phyloP scores from a whole-genome alignment of 495 filamentous ascomycete genomes.

The Daldinia caldariorum region DNA sequence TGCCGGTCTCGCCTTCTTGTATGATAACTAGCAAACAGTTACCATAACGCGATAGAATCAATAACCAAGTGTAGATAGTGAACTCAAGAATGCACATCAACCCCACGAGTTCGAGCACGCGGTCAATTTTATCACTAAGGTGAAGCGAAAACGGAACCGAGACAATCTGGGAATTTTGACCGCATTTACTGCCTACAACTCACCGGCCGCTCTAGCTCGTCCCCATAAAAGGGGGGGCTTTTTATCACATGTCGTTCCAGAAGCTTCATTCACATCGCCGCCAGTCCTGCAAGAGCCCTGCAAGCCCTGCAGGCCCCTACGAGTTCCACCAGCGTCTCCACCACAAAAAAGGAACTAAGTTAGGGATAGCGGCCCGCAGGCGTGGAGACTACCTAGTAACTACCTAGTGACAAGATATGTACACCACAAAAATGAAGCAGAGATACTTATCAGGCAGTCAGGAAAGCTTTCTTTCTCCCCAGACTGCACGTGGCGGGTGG shows the following conservation, averaged over 20 bases:
- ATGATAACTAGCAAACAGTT: background rate
- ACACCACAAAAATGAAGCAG: background rate
- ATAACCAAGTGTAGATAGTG: background rate
- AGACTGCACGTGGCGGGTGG: conserved; percentile 5
- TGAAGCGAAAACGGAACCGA: conserved; percentile 2
- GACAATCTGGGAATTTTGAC: background rate
- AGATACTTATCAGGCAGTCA: background rate
- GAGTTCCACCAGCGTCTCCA: background rate
- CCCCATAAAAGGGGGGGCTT: conserved; percentile 2
- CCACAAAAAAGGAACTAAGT: background rate
- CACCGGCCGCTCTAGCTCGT: background rate
- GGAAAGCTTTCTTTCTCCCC: background rate
- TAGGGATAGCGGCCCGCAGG: background rate
- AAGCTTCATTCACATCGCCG: background rate
- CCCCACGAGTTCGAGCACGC: conserved; percentile 2
- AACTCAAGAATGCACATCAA: background rate
- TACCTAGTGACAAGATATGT: background rate
- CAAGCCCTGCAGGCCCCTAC: background rate
- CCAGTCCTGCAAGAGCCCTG: no score
- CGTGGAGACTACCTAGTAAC: background rate
- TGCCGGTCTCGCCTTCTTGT: background rate
- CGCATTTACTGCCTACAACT: background rate
- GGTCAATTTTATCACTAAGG: background rate
- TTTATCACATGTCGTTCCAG: conserved; percentile 1
- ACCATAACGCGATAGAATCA: background rate